These are phyloP conservation scores for Neophaeococcomyces aloes DNA, from an alignment of 2,329 filamentous ascomycete genomes.

Conservation along the genomic window DNA sequence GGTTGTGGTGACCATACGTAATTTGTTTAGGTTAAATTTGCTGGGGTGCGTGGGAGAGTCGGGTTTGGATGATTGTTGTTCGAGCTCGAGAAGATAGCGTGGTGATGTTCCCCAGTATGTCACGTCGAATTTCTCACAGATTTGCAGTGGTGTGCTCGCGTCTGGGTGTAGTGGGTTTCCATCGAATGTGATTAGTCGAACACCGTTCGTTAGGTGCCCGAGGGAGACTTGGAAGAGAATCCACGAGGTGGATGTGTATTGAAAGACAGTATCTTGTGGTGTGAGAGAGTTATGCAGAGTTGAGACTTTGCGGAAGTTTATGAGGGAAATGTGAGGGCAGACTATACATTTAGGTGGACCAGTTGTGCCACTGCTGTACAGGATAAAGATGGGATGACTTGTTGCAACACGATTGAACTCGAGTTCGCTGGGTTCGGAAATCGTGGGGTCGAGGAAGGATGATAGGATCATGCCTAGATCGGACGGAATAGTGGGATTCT, in stretches of 20 bases:
- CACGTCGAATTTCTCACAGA: constrained; percentile 29
- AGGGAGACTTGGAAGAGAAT: constrained; percentile 39
- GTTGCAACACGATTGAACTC: constrained; percentile 32
- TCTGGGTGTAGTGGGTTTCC: constrained; percentile 35
- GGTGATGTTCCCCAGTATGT: constrained; percentile 38
- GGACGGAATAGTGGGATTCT: constrained; percentile 4
- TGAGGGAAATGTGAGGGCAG: constrained; percentile 34
- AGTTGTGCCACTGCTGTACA: constrained; percentile 36
- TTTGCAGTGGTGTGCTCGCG: constrained; percentile 27
- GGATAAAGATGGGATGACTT: constrained; percentile 34
- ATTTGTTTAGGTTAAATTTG: constrained; percentile 29
- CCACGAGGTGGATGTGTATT: constrained; percentile 40
- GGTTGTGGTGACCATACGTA: constrained; percentile 37
- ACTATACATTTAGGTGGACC: constrained; percentile 38
- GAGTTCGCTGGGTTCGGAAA: constrained; percentile 23
- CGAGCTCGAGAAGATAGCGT: constrained; percentile 36
- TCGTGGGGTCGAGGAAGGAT: constrained; percentile 26
- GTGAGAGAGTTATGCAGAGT: constrained; percentile 36
- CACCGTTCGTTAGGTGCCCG: constrained; percentile 33
- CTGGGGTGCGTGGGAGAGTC: neutral
- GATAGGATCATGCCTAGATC: constrained; percentile 16
- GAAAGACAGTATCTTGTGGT: constrained; percentile 32
- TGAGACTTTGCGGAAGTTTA: constrained; percentile 37
- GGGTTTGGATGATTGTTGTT: constrained; percentile 22
- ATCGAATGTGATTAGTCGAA: constrained; percentile 35